Evolutionary conservation across 495 filamentous ascomycete genomes (phyloP), one percentile per base, ranked within the genome.

Genomic region (Sphaerosporella brunnea): DNA sequence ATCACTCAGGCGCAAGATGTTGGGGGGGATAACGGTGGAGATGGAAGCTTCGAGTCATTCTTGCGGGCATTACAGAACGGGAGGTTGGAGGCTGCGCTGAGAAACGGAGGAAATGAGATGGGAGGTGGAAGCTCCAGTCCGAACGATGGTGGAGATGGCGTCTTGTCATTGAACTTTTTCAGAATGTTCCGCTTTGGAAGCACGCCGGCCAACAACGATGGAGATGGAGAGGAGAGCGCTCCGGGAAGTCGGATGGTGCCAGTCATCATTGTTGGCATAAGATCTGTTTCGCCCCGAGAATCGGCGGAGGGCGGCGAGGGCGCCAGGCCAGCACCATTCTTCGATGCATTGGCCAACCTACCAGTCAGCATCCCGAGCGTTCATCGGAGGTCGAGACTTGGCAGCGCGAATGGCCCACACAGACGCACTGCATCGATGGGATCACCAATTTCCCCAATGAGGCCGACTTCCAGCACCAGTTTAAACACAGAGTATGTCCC

Each of bases 111-210:
- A 19, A 67, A 65, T 49, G 60, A 66, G 11, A 47, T 63, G 35
- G 51, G 62, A 23, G 58, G 56, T 24, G 64, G 61, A 25, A 37
- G 47, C 3, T 49, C 52, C 36, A 30, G 63, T 35, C 21, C 24
- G 9, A 19, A 7, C 10, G 62, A 54, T 10, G 64, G 50, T 32
- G 61, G 61, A 30, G 64, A 58, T 13, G 63, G 66, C 28, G 56
- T 66, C 10, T 62, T 69, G 24, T 71, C 74, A 1, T 64, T 76
- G 34, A 76, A 77, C 49, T 75, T 76, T 47, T 62, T 77, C 45
- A 64, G 74, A 32, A 73, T 77, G 30, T 77, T 77, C 52, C 69
- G 73, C 32, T 77, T 77, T 60, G 68, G 71, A 36, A 74, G 73
- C 55, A 36, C 42, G 23, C 48, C 49, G 28, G 64, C 68, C 4